These are phyloP conservation scores for Oropetium thomaeum DNA, from an alignment of 176 grass and related monocot genomes.

Conservation along the genomic window DNA sequence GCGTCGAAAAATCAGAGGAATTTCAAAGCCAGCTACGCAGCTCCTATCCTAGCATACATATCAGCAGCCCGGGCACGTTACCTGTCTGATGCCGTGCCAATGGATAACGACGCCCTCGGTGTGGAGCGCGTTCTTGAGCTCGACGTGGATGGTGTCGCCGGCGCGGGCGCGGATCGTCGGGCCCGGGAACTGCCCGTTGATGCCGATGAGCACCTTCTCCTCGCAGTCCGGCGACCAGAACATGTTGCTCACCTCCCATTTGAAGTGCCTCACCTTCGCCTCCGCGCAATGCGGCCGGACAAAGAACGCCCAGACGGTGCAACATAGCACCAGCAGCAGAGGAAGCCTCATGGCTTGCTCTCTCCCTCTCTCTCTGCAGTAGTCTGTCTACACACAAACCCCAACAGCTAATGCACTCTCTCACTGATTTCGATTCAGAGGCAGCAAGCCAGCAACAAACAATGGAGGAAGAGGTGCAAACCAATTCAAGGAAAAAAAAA, in stretches of 20 bases:
- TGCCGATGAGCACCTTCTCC: constrained; percentile 58
- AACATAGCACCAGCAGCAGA: constrained; percentile 11
- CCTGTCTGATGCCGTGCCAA: constrained; percentile 60
- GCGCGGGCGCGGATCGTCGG: constrained; percentile 59
- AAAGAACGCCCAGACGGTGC: background rate
- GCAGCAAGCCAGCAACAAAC: background rate
- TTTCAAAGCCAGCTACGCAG: background rate
- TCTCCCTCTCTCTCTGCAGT: background rate
- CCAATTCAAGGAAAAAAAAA: background rate
- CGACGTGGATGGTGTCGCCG: constrained; percentile 57
- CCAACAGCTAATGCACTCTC: background rate
- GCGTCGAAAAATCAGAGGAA: background rate
- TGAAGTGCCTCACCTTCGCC: constrained; percentile 22
- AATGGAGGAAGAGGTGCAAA: background rate
- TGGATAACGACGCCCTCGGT: constrained; percentile 83
- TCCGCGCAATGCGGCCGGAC: constrained; percentile 6
- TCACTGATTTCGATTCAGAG: background rate
- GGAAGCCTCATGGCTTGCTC: constrained; percentile 25
- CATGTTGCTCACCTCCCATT: constrained; percentile 30
- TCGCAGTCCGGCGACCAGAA: constrained; percentile 71
- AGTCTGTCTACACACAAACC: background rate
- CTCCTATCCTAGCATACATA: too few species aligned
- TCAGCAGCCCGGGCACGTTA: background rate
- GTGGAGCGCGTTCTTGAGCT: constrained; percentile 63
- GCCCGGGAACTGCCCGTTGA: constrained; percentile 75